These are phyloP conservation scores for Coffea canephora DNA, from an alignment of 257 asterid species.

Conservation along the genomic window DNA sequence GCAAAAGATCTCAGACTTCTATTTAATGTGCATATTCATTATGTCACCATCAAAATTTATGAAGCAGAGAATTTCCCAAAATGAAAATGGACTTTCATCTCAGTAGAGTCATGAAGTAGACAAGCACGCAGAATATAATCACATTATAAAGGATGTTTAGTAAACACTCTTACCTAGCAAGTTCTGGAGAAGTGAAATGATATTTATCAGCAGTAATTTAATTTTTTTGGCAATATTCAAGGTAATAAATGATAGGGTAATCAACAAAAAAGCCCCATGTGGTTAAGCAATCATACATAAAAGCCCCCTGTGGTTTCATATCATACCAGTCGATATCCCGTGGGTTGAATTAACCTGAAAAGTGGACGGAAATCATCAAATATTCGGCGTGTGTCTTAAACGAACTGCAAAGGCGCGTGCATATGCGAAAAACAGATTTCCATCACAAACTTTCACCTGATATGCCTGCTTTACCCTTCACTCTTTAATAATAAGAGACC, in stretches of 20 bases:
- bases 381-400: no score
- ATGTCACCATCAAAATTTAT: not conserved
- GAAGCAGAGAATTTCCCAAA: not conserved
- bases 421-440: no score
- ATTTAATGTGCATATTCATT: slow-evolving; percentile 2
- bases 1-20: slow-evolving; percentile 5
- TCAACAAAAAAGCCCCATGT: no score
- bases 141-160: not conserved
- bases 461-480: no score
- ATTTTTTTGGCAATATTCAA: not conserved
- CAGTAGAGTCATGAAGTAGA: not conserved
- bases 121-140: not conserved
- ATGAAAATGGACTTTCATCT: not conserved
- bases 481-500: no score
- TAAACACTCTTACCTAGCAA: not conserved
- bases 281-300: no score
- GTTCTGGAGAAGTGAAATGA: not conserved
- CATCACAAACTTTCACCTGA: no score
- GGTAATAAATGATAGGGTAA: slow-evolving; percentile 2
- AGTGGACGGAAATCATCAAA: no score
- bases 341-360: no score
- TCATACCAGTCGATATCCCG: no score
- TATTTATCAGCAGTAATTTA: not conserved
- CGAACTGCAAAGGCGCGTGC: no score
- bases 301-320: no score